phyloP scores from a whole-genome alignment of 345 rosid genomes.

The Balakata baccata region DNA sequence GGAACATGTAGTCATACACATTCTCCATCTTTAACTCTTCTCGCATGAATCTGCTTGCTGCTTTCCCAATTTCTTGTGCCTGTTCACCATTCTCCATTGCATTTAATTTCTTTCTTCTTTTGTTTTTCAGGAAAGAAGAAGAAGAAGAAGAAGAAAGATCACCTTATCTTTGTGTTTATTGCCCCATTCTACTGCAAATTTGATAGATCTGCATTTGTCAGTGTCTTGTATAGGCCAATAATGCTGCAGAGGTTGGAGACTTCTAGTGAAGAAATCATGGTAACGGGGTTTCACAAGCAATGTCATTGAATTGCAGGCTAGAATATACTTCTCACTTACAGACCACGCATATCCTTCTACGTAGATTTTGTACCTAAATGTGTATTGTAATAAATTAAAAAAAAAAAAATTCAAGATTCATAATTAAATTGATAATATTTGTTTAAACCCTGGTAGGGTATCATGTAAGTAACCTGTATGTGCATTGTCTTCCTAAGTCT shows the following conservation, averaged over 20 bases:
- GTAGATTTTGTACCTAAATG: conserved; percentile 21
- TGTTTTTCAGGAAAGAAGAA: neutral
- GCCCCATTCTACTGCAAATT: conserved; percentile 25
- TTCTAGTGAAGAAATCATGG: conserved; percentile 22
- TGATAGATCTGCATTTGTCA: conserved; percentile 17
- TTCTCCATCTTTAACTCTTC: conserved; percentile 44
- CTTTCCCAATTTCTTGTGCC: conserved; percentile 52
- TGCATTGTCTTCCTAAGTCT: conserved; percentile 18
- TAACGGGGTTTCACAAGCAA: conserved; percentile 19
- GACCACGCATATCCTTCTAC: conserved; percentile 28
- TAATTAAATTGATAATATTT: too few species aligned
- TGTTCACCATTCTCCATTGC: conserved; percentile 5
- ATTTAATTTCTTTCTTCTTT: neutral
- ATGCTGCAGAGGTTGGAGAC: conserved; percentile 16
- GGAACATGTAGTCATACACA: conserved; percentile 61
- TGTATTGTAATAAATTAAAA: too few species aligned
- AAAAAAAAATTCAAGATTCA: too few species aligned
- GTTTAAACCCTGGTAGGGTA: too few species aligned
- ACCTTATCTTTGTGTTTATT: conserved; percentile 16
- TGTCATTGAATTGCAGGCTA: conserved; percentile 19
- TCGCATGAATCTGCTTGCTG: conserved; percentile 42
- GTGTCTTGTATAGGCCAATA: conserved; percentile 20
- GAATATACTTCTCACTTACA: conserved; percentile 26
- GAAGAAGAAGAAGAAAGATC: neutral
- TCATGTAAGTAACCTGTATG: conserved; percentile 1